Percentiles rank a stretch among this genome's conserved stretches.
Evolutionary conservation across 257 asterid species (phyloP).

Genomic region (Solanum ahanhuiri): DNA sequence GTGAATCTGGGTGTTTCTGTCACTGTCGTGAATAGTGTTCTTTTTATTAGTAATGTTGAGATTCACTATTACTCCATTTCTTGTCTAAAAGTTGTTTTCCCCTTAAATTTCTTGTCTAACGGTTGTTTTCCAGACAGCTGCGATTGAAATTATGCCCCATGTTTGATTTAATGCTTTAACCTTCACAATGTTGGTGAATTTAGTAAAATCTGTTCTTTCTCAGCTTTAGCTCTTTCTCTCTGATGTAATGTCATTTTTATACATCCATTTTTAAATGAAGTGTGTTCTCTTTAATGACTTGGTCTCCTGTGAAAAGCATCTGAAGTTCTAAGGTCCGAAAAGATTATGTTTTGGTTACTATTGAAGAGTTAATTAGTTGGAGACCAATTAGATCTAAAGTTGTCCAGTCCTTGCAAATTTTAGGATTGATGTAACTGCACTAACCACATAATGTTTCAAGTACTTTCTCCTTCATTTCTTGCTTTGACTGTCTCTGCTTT

Average conservation of each 20-base stretch:
- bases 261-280: not conserved
- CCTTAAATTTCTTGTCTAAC: not conserved
- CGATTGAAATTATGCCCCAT: not conserved
- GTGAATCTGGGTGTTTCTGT: not conserved
- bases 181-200: not conserved
- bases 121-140: not conserved
- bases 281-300: not conserved
- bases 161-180: not conserved
- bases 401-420: not conserved
- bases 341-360: not conserved
- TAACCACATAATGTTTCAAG: not conserved
- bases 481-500: not conserved
- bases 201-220: not conserved
- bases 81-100: not conserved
- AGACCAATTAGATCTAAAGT: not conserved
- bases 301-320: not conserved
- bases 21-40: not conserved
- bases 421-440: not conserved
- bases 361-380: not conserved
- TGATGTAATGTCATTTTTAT: not conserved
- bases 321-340: not conserved
- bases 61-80: not conserved
- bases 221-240: not conserved
- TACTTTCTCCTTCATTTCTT: not conserved
- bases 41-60: not conserved